A percentile compares a stretch with the other conserved stretches of the same genome.
Evolutionary conservation across 805 yeast species (phyloP).

Genomic region (Kazachstania bromeliacearum): DNA sequence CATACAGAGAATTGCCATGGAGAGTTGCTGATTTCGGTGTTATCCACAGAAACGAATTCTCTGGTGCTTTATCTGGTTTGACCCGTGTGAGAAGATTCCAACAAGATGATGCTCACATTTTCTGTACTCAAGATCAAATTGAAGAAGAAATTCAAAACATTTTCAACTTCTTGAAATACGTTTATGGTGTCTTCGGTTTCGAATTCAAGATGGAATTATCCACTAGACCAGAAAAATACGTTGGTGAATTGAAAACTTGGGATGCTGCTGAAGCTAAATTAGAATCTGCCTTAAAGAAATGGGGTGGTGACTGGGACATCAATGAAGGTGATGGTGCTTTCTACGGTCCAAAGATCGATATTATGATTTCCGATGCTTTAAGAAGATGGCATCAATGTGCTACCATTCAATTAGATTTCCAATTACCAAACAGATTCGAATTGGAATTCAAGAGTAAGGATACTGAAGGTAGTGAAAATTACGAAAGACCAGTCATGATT

Average conservation of each 20-base stretch:
- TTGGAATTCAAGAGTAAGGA: constrained; percentile 74
- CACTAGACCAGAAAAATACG: constrained; percentile 93
- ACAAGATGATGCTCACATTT: constrained; percentile 97
- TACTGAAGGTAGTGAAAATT: constrained; percentile 39
- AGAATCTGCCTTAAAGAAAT: constrained; percentile 69
- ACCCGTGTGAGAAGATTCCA: constrained; percentile 98
- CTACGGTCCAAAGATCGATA: constrained; percentile 94
- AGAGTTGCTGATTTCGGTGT: constrained; percentile 98
- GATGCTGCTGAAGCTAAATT: constrained; percentile 79
- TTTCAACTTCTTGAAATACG: constrained; percentile 74
- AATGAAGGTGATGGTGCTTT: constrained; percentile 97
- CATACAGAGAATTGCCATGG: constrained; percentile 96
- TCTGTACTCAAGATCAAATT: constrained; percentile 89
- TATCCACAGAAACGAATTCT: constrained; percentile 90
- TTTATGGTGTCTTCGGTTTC: constrained; percentile 89
- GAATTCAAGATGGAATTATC: constrained; percentile 95
- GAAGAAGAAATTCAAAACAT: constrained; percentile 74
- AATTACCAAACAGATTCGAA: constrained; percentile 88
- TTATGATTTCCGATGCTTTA: constrained; percentile 88
- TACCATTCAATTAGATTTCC: constrained; percentile 97
- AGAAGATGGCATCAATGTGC: constrained; percentile 99
- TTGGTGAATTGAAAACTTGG: constrained; percentile 94
- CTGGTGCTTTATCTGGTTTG: constrained; percentile 89
- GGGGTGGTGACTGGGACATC: constrained; percentile 88
- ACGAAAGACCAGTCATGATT: constrained; percentile 93